phyloP scores from a whole-genome alignment of 345 rosid genomes.

The Sapria himalayana region DNA sequence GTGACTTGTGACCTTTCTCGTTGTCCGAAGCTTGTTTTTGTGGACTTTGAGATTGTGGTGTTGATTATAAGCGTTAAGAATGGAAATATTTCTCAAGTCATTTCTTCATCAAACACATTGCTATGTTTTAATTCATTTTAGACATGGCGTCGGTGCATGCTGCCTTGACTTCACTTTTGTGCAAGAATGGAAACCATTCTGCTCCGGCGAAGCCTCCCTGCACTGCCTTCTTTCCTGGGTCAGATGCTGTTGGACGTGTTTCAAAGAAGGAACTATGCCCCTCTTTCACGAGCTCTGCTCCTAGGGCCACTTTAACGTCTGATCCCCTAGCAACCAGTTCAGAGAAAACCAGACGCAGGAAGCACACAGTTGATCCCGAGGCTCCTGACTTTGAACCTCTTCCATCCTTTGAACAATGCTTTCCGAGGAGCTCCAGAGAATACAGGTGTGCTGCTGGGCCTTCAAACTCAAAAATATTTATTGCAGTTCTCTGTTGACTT shows the following conservation, averaged over 20 bases:
- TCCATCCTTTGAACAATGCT: conserved; percentile 80
- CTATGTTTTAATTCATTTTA: neutral
- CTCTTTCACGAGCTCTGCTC: conserved; percentile 7
- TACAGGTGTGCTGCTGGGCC: conserved; percentile 17
- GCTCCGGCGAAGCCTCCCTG: conserved; percentile 25
- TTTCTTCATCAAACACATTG: too few species aligned
- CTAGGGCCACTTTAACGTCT: conserved; percentile 55
- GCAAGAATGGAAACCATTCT: conserved; percentile 34
- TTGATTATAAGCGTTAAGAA: too few species aligned
- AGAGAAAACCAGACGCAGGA: conserved; percentile 31
- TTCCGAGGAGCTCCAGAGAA: conserved; percentile 83
- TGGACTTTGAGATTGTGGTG: too few species aligned
- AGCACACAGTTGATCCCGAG: conserved; percentile 66
- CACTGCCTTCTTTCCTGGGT: conserved; percentile 35
- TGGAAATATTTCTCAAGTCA: too few species aligned
- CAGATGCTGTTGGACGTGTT: conserved; percentile 27
- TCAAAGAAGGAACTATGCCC: conserved; percentile 25
- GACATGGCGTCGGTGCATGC: conserved; percentile 61
- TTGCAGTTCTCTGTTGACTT: neutral
- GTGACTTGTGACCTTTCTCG: neutral
- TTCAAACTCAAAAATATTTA: neutral
- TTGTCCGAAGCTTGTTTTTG: too few species aligned
- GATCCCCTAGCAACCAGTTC: conserved; percentile 47
- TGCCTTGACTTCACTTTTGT: conserved; percentile 23
- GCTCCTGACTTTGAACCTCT: conserved; percentile 78